These are phyloP conservation scores for Fraxinus quadrangulata DNA, from an alignment of 257 asterid species.

Conservation along the genomic window DNA sequence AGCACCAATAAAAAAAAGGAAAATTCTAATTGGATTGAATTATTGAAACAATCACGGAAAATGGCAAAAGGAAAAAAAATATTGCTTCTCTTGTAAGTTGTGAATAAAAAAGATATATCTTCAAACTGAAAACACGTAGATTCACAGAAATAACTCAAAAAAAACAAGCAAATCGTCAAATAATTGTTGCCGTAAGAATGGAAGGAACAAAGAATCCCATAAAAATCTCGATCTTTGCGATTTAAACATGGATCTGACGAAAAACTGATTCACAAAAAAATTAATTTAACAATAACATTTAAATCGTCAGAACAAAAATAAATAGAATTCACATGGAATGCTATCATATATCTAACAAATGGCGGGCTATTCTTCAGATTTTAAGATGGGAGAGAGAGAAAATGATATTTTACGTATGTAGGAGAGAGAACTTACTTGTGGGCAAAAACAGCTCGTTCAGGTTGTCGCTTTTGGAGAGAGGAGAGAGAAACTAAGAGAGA, in stretches of 20 bases:
- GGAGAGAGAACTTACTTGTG: conserved; percentile 70
- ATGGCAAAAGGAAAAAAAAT: background rate
- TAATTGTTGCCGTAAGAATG: conserved; percentile 6
- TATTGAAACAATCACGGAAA: background rate
- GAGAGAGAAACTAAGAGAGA: conserved; percentile 42
- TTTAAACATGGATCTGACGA: conserved; percentile 51
- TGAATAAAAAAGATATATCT: conserved; percentile 13
- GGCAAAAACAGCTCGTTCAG: conserved; percentile 72
- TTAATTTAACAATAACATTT: conserved; percentile 42
- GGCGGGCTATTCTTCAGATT: conserved; percentile 29
- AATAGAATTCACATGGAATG: conserved; percentile 9
- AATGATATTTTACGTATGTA: background rate
- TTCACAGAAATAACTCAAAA: conserved; percentile 17
- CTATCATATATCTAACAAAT: conserved; percentile 1
- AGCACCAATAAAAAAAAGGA: conserved; percentile 8
- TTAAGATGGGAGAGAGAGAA: conserved; percentile 31
- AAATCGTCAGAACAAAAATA: conserved; percentile 15
- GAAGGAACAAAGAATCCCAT: conserved; percentile 22
- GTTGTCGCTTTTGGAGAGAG: conserved; percentile 63
- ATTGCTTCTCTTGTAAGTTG: background rate
- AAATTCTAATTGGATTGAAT: background rate
- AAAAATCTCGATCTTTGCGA: conserved; percentile 37
- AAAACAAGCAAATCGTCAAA: conserved; percentile 12
- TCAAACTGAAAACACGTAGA: conserved; percentile 23
- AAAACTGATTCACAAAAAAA: background rate